phyloP scores from a whole-genome alignment of 768 basidiomycete genomes.

The Rubroboletus pulcherrimus region DNA sequence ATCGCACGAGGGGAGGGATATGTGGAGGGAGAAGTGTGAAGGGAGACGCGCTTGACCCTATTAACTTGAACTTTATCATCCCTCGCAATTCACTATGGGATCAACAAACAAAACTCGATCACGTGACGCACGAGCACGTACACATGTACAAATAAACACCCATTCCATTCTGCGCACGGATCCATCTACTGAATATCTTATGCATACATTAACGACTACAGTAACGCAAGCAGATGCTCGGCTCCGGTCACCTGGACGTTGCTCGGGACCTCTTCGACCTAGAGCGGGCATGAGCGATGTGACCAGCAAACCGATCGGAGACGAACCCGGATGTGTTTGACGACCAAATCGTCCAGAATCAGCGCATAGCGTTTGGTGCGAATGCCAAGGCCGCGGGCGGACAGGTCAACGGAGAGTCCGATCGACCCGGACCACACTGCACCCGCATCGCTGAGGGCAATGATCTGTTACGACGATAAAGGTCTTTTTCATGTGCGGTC shows the following conservation, averaged over 20 bases:
- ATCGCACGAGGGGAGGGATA: slow-evolving; percentile 33
- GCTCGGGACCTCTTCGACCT: slow-evolving; percentile 15
- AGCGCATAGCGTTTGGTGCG: slow-evolving; percentile 63
- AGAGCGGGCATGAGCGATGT: background rate
- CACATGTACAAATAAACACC: slow-evolving; percentile 26
- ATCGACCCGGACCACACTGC: slow-evolving; percentile 55
- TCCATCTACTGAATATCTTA: background rate
- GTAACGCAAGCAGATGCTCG: slow-evolving; percentile 6
- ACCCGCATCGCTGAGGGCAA: slow-evolving; percentile 52
- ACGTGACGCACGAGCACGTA: slow-evolving; percentile 32
- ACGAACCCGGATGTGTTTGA: slow-evolving; percentile 60
- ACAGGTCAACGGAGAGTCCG: slow-evolving; percentile 53
- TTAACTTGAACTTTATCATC: slow-evolving; percentile 33
- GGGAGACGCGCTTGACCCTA: slow-evolving; percentile 33
- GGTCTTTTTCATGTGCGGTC: slow-evolving; percentile 6
- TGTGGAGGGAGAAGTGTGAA: slow-evolving; percentile 15
- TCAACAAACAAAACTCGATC: slow-evolving; percentile 36
- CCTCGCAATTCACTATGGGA: slow-evolving; percentile 15
- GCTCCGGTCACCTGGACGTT: slow-evolving; percentile 11
- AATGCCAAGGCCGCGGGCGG: slow-evolving; percentile 46
- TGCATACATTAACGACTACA: background rate
- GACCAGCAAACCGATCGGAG: background rate
- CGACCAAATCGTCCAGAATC: slow-evolving; percentile 65
- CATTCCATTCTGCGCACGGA: slow-evolving; percentile 16
- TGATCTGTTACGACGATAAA: slow-evolving; percentile 40